phyloP scores from a whole-genome alignment of 768 basidiomycete genomes.

The Agaricus subrufescens region DNA sequence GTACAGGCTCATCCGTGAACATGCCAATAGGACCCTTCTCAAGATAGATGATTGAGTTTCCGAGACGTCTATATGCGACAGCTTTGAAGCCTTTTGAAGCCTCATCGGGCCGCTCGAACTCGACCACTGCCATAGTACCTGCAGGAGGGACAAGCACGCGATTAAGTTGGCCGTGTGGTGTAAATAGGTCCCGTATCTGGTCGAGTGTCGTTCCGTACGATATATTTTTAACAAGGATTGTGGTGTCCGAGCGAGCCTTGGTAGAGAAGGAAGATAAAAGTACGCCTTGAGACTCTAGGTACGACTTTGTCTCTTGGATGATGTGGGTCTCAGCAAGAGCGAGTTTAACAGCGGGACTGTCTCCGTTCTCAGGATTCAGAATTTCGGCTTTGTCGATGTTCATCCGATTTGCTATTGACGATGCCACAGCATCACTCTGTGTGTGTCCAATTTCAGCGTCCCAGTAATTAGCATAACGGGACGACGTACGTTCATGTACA shows the following conservation, averaged over 20 bases:
- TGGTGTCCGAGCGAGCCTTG: constrained; percentile 64
- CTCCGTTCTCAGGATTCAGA: constrained; percentile 72
- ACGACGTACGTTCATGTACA: constrained; percentile 93
- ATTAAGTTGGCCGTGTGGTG: constrained; percentile 62
- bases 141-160: constrained; percentile 85
- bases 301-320: constrained; percentile 90
- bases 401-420: constrained; percentile 87
- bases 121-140: constrained; percentile 90
- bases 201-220: constrained; percentile 80
- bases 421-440: constrained; percentile 90
- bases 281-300: constrained; percentile 77
- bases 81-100: constrained; percentile 74
- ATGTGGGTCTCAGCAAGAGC: constrained; percentile 96
- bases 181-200: constrained; percentile 78
- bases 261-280: constrained; percentile 54
- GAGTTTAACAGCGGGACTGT: constrained; percentile 86
- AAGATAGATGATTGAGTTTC: constrained; percentile 86
- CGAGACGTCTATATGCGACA: constrained; percentile 82
- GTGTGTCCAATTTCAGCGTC: constrained; percentile 26
- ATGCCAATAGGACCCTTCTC: constrained; percentile 89
- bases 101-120: constrained; percentile 69
- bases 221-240: constrained; percentile 93
- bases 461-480: constrained; percentile 4
- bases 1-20: constrained; percentile 46
- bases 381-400: constrained; percentile 84